Evolutionary conservation across 768 basidiomycete species (phyloP).

Genomic region (Gautieria morchelliformis): DNA sequence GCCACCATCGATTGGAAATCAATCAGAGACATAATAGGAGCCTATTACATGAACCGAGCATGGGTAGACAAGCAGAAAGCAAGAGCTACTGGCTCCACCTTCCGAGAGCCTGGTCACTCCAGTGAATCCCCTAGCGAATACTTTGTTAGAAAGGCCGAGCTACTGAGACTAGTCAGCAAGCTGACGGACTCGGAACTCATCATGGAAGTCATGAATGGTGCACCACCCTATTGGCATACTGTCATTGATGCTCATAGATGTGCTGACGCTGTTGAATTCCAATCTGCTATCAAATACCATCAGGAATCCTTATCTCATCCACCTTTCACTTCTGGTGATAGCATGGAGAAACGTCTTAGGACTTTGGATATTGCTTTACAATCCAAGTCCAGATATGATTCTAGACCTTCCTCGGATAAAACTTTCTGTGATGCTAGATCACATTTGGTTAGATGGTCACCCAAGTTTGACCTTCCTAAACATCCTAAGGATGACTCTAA

Average conservation of each 20-base stretch:
- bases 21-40: conserved; percentile 16
- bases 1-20: conserved; percentile 23
- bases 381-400: too few relatives aligned
- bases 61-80: conserved; percentile 22
- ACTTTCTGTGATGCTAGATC: too few relatives aligned
- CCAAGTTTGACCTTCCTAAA: too few relatives aligned
- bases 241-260: conserved; percentile 11
- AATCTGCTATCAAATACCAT: conserved; percentile 12
- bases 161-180: conserved; percentile 12
- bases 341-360: too few relatives aligned
- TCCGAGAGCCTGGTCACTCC: conserved; percentile 17
- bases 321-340: too few relatives aligned
- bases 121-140: conserved; percentile 26
- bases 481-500: too few relatives aligned
- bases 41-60: conserved; percentile 25
- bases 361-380: too few relatives aligned
- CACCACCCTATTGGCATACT: conserved; percentile 21
- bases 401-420: too few relatives aligned
- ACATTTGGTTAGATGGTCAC: too few relatives aligned
- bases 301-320: conserved; percentile 11
- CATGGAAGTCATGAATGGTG: conserved; percentile 26
- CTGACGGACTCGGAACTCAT: conserved; percentile 23
- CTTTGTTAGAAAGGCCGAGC: conserved; percentile 23
- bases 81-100: conserved; percentile 18
- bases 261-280: conserved; percentile 7